Percentiles rank a stretch among this genome's conserved stretches.
These are phyloP conservation scores for Anthostomella pinea DNA, from an alignment of 2,329 filamentous ascomycete genomes.

Conservation along the genomic window DNA sequence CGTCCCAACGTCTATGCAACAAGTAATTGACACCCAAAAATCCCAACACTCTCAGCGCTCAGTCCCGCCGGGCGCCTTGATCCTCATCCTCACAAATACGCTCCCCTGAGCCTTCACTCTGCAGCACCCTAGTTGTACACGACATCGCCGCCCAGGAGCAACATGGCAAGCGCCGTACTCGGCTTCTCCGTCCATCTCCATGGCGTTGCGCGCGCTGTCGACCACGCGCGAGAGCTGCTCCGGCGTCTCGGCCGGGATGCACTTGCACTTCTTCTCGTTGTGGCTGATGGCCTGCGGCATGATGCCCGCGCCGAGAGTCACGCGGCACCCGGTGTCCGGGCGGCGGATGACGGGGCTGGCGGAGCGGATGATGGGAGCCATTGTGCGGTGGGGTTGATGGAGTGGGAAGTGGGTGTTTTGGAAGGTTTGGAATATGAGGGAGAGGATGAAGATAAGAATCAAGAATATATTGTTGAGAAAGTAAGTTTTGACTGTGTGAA, in stretches of 20 bases:
- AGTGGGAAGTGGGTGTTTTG: too few relatives aligned
- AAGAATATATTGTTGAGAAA: too few relatives aligned
- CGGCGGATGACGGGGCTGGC: slow-evolving; percentile 8
- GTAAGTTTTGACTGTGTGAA: too few relatives aligned
- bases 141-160: slow-evolving; percentile 18
- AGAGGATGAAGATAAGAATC: too few relatives aligned
- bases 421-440: too few relatives aligned
- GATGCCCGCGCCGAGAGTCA: slow-evolving; percentile 9
- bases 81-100: slow-evolving; percentile 4
- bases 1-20: too few relatives aligned
- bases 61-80: slow-evolving; percentile 3
- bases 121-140: slow-evolving; percentile 4
- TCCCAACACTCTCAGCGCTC: too few relatives aligned
- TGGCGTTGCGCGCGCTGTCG: slow-evolving; percentile 4
- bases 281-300: slow-evolving; percentile 8
- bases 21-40: too few relatives aligned
- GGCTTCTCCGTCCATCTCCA: slow-evolving; percentile 19
- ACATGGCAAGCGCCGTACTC: slow-evolving; percentile 14
- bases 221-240: slow-evolving; percentile 11
- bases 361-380: too few relatives aligned
- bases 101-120: slow-evolving; percentile 1
- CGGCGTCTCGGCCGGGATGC: slow-evolving; percentile 5
- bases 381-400: too few relatives aligned
- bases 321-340: slow-evolving; percentile 17
- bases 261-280: slow-evolving; percentile 13